A percentile compares a stretch with the other conserved stretches of the same genome.
Evolutionary conservation across 345 rosid species (phyloP).

Genomic region (Lepidium sativum): DNA sequence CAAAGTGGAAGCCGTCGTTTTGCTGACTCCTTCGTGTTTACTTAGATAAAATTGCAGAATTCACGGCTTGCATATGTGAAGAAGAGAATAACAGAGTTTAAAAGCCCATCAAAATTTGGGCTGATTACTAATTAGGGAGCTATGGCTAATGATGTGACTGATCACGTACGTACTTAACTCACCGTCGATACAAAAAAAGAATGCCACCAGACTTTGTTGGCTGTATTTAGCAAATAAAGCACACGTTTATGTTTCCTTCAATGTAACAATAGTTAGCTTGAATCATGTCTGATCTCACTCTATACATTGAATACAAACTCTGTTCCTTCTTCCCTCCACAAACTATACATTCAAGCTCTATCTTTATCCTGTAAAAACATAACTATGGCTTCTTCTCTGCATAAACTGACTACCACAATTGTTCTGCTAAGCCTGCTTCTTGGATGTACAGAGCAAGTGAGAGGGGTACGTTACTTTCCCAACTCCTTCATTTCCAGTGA

Average conservation of each 20-base stretch:
- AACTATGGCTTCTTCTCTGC: not conserved
- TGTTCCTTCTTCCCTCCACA: not conserved
- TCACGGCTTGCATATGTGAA: not conserved
- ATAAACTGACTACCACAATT: not conserved
- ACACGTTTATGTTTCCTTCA: not conserved
- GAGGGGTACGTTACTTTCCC: constrained; percentile 31
- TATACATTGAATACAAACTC: not conserved
- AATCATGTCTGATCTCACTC: constrained; percentile 2
- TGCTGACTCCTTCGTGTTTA: constrained; percentile 5
- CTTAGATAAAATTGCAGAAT: not conserved
- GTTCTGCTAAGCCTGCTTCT: constrained; percentile 16
- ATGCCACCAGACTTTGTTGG: constrained; percentile 10
- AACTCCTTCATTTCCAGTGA: constrained; percentile 16
- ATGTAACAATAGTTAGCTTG: constrained; percentile 18
- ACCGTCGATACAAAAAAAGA: constrained; percentile 4
- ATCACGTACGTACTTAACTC: constrained; percentile 2
- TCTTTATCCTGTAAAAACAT: not conserved
- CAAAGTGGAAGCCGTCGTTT: constrained; percentile 13
- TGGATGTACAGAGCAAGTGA: constrained; percentile 23
- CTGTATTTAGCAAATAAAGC: not conserved
- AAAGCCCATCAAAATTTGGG: not conserved
- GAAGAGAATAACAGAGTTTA: not conserved
- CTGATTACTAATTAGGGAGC: not conserved
- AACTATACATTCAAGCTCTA: not conserved
- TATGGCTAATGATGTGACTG: not conserved